Conservation (phyloP, 139 green algal species). For the Chlorokybus atmophyticus region DNA sequence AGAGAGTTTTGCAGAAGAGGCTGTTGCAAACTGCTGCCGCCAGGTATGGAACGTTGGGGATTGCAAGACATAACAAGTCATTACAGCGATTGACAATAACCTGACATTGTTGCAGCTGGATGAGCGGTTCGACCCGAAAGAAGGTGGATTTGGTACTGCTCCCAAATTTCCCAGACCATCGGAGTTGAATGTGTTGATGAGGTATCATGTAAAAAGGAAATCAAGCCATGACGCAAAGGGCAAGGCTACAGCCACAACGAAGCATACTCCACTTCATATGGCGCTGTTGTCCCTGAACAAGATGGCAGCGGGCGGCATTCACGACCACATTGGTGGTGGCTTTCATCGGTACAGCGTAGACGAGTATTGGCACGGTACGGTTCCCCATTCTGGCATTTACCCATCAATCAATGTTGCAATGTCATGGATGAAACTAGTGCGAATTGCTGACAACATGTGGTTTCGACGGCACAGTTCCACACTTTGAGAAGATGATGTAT, state of each 20-base stretch:
- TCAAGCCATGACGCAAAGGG: too few species aligned
- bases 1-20: too few species aligned
- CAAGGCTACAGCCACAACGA: too few species aligned
- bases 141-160: conserved; percentile 62
- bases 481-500: conserved; percentile 93
- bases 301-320: conserved; percentile 69
- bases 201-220: too few species aligned
- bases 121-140: conserved; percentile 41
- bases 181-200: too few species aligned
- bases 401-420: too few species aligned
- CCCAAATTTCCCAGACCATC: conserved; percentile 79
- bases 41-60: background rate
- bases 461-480: conserved; percentile 57
- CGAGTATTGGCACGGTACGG: conserved; percentile 33
- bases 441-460: too few species aligned
- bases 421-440: too few species aligned
- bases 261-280: conserved; percentile 49
- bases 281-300: conserved; percentile 37
- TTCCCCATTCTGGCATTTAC: too few species aligned
- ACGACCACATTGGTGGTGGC: conserved; percentile 71
- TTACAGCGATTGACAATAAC: too few species aligned
- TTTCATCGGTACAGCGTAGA: conserved; percentile 71
- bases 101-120: conserved; percentile 23
- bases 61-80: background rate
- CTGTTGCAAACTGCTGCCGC: background rate